Base-by-base conservation (phyloP, 2,329 filamentous ascomycete genomes). In the Colletotrichum lini region DNA sequence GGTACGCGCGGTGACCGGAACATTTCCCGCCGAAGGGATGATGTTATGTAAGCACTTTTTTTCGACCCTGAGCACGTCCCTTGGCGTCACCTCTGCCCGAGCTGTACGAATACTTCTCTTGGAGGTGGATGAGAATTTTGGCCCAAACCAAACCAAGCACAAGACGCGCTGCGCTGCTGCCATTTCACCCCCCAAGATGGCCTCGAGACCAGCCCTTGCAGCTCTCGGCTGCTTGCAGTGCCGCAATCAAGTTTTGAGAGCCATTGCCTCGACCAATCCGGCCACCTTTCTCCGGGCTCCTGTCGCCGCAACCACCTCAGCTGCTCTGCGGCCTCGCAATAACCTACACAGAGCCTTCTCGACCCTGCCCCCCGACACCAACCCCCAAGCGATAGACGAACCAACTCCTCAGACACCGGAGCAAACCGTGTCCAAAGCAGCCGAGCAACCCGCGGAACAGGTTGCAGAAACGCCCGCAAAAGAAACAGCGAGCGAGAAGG, bases 161-260 rank as follows among this genome's bases (percentile, higher is more conserved):
- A 38, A 38, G 2, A 38, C 35, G 35, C 35, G 35, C 35, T 13
- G 35, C 35, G 35, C 35, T 13, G 21, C 38, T 21, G 18, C n/a
- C 26, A 16, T 13, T 47, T 16, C 2, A 61, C 30, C 59, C 59
- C 2, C 66, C 47, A 68, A 58, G 45, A 78, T 78, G 77, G 73
- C 72, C n/a, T 71, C 74, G n/a, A 64, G 74, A 49, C 73, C 76
- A 8, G 67, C 72, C 2, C 47, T 76, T 15, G 74, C 76, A 52
- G 74, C 74, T 16, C 69, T 71, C 10, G 72, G 78, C 72, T 80
- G 78, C 74, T 70, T 77, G 2, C 74, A 75, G 38, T 80, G 78
- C 72, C 75, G 76, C 13, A 65, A 57, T 2, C 75, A 74, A 9
- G 73, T 74, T 9, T 50, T 79, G n/a, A 74, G 75, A 10, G 70